A percentile compares a stretch with the other conserved stretches of the same genome.
phyloP scores from a whole-genome alignment of 352 stramenopile genomes.

The Globisporangium paddicum region DNA sequence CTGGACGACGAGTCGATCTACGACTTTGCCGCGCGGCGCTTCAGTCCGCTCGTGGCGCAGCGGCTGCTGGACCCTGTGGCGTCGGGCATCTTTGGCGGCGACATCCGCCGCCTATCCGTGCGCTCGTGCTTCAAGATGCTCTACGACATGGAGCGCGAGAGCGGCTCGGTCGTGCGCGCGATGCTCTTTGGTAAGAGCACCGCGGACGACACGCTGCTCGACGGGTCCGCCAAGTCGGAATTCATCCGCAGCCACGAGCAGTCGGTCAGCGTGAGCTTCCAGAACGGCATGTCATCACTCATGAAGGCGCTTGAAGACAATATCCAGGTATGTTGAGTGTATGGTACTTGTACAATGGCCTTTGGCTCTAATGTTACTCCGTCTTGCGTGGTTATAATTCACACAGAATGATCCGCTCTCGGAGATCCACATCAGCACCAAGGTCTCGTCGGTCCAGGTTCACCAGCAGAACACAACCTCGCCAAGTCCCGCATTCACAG shows the following conservation, averaged over 20 bases:
- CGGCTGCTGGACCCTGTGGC: constrained; percentile 73
- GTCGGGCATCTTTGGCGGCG: constrained; percentile 86
- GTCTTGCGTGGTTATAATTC: neutral
- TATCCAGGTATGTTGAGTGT: constrained; percentile 24
- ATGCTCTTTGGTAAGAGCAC: constrained; percentile 48
- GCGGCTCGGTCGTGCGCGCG: constrained; percentile 75
- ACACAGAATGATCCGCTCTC: constrained; percentile 30
- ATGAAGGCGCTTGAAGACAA: constrained; percentile 41
- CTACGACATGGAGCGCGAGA: constrained; percentile 62
- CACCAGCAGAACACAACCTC: neutral
- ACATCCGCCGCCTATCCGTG: constrained; percentile 75
- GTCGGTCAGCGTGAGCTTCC: constrained; percentile 85
- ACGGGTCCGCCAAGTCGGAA: constrained; percentile 60
- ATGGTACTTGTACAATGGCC: neutral
- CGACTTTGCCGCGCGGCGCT: constrained; percentile 68
- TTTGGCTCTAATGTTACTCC: too few species aligned
- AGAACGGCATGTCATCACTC: constrained; percentile 68
- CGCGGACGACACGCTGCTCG: constrained; percentile 43
- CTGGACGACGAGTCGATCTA: constrained; percentile 76
- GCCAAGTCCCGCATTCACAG: constrained; percentile 21
- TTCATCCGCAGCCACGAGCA: constrained; percentile 69
- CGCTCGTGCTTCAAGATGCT: constrained; percentile 79
- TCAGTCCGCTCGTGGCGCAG: constrained; percentile 77
- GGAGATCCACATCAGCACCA: constrained; percentile 33
- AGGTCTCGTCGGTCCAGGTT: constrained; percentile 23